Percentiles rank a stretch among this genome's conserved stretches.
Conservation (phyloP, 2,329 filamentous ascomycete genomes). For the Penicillium sp. region DNA sequence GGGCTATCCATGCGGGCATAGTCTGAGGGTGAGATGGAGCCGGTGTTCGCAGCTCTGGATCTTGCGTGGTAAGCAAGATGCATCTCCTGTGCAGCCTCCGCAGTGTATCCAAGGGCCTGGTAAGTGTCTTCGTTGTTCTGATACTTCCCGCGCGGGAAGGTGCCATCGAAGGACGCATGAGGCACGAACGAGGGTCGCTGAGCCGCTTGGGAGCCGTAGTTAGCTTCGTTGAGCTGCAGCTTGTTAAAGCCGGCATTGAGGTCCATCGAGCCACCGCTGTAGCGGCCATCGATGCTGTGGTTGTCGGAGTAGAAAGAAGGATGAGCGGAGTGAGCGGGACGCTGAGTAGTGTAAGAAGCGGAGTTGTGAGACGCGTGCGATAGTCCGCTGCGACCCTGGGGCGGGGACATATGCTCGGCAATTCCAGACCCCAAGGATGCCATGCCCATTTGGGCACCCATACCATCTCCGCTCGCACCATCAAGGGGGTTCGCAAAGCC, state of each 20-base stretch:
- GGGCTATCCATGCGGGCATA: constrained; percentile 47
- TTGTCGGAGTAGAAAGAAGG: constrained; percentile 43
- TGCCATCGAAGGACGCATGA: constrained; percentile 48
- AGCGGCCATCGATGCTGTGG: constrained; percentile 35
- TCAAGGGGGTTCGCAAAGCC: constrained; percentile 33
- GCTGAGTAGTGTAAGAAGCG: constrained; percentile 33
- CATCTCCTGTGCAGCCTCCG: constrained; percentile 33
- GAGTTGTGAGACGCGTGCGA: constrained; percentile 40
- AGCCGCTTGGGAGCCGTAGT: constrained; percentile 34
- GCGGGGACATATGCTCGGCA: constrained; percentile 30
- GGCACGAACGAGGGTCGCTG: constrained; percentile 34
- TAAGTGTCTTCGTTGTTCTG: constrained; percentile 34
- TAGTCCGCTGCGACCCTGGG: constrained; percentile 28
- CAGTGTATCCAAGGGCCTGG: constrained; percentile 28
- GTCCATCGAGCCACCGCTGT: constrained; percentile 31
- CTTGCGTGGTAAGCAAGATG: constrained; percentile 40
- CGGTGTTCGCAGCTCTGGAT: constrained; percentile 46
- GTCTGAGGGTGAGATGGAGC: constrained; percentile 48
- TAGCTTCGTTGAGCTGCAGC: constrained; percentile 37
- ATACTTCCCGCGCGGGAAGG: constrained; percentile 47
- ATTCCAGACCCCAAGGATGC: constrained; percentile 31
- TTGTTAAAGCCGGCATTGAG: constrained; percentile 35
- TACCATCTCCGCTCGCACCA: constrained; percentile 31
- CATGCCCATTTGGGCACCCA: constrained; percentile 31
- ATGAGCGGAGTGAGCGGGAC: constrained; percentile 39